Percentiles rank a stretch among this genome's conserved stretches.
These are phyloP conservation scores for Pholiota microspora DNA, from an alignment of 768 basidiomycete genomes.

Conservation along the genomic window DNA sequence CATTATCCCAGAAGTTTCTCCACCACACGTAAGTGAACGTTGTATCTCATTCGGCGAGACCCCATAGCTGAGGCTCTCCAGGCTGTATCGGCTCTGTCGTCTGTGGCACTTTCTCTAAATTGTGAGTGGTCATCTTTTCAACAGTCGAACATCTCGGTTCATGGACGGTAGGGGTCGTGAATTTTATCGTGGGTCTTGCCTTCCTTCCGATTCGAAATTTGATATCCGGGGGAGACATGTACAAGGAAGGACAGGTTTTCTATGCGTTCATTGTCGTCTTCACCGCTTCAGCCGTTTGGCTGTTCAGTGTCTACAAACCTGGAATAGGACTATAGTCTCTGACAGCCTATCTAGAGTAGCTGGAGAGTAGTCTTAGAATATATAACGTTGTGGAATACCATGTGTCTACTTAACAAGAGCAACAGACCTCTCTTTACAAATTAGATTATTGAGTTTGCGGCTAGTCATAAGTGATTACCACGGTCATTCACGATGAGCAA, in stretches of 20 bases:
- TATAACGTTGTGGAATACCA: neutral
- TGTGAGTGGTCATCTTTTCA: constrained; percentile 41
- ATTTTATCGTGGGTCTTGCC: constrained; percentile 79
- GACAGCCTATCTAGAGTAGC: neutral
- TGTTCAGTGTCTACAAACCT: constrained; percentile 38
- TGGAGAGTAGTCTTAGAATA: neutral
- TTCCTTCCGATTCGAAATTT: constrained; percentile 84
- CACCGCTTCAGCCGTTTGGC: constrained; percentile 31
- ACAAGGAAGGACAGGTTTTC: constrained; percentile 85
- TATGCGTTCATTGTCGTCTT: constrained; percentile 75
- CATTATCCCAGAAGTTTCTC: constrained; percentile 88
- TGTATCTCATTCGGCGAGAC: too few species aligned
- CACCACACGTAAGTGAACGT: constrained; percentile 65
- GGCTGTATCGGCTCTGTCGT: constrained; percentile 82
- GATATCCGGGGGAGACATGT: constrained; percentile 57
- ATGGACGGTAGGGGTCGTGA: constrained; percentile 64
- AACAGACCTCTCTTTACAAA: too few species aligned
- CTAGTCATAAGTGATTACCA: too few species aligned
- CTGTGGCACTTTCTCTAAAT: constrained; percentile 69
- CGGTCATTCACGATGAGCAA: too few species aligned
- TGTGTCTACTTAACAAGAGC: too few species aligned
- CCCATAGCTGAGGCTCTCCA: constrained; percentile 25
- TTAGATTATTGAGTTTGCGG: too few species aligned
- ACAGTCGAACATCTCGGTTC: neutral
- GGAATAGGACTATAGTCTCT: neutral